These are phyloP conservation scores for Penicillium salamii DNA, from an alignment of 495 filamentous ascomycete genomes.

Conservation along the genomic window DNA sequence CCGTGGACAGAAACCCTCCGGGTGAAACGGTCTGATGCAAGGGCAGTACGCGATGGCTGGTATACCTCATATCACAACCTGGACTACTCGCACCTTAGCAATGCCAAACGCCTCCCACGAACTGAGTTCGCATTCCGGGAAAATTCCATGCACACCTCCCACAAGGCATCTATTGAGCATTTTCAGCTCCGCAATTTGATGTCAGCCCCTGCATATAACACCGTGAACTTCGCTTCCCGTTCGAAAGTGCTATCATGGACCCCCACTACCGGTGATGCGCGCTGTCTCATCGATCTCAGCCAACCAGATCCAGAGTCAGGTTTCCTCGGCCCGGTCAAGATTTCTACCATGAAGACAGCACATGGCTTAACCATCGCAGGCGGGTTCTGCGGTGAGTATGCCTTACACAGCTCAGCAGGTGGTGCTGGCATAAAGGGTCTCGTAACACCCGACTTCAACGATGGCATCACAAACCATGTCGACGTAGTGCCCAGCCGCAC, in stretches of 20 bases:
- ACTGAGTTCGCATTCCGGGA: slow-evolving; percentile 61
- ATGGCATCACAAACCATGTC: slow-evolving; percentile 86
- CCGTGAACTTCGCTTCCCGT: slow-evolving; percentile 70
- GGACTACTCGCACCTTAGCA: slow-evolving; percentile 25
- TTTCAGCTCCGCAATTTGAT: slow-evolving; percentile 90
- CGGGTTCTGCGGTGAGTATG: slow-evolving; percentile 79
- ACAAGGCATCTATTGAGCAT: slow-evolving; percentile 66
- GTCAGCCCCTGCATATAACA: slow-evolving; percentile 67
- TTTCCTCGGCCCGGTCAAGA: slow-evolving; percentile 44
- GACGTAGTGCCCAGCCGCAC: slow-evolving; percentile 63
- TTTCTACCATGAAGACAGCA: slow-evolving; percentile 69
- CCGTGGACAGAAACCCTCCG: slow-evolving; percentile 64
- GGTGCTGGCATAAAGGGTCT: slow-evolving; percentile 64
- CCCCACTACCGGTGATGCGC: slow-evolving; percentile 36
- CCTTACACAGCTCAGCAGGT: slow-evolving; percentile 53
- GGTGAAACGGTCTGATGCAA: slow-evolving; percentile 58
- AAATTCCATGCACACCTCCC: slow-evolving; percentile 63
- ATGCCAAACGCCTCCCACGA: slow-evolving; percentile 25
- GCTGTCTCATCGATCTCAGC: slow-evolving; percentile 61
- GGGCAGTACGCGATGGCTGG: slow-evolving; percentile 52
- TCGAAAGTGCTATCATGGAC: slow-evolving; percentile 52
- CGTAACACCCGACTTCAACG: slow-evolving; percentile 34
- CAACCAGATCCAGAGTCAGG: slow-evolving; percentile 40
- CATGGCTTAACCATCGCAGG: slow-evolving; percentile 73
- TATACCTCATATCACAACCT: slow-evolving; percentile 46